Percentiles rank a stretch among this genome's conserved stretches.
phyloP scores from a whole-genome alignment of 768 basidiomycete species.

The Hygrophorus pudorinus region DNA sequence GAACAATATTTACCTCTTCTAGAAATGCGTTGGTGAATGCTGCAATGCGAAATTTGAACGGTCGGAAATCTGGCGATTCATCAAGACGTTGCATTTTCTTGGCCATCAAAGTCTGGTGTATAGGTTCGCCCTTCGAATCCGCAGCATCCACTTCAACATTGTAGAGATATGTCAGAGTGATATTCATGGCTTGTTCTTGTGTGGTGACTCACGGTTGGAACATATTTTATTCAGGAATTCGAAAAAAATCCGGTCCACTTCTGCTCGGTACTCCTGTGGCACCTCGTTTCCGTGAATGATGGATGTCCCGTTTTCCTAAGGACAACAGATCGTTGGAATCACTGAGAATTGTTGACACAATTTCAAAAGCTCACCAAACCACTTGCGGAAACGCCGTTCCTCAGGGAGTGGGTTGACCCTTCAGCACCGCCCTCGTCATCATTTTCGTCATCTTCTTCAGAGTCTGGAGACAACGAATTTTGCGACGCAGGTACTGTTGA shows the following conservation, averaged over 20 bases:
- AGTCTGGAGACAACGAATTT: conserved; percentile 19
- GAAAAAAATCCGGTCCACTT: conserved; percentile 87
- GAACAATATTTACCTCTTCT: conserved; percentile 56
- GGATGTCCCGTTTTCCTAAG: conserved; percentile 1
- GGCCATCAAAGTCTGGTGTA: conserved; percentile 97
- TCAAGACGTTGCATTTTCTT: conserved; percentile 98
- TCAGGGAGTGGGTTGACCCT: conserved; percentile 10
- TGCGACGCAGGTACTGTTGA: not conserved
- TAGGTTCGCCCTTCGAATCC: conserved; percentile 91
- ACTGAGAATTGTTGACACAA: not conserved
- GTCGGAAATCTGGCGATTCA: conserved; percentile 92
- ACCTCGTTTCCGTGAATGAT: conserved; percentile 33
- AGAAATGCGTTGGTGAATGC: conserved; percentile 95
- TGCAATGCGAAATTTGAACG: conserved; percentile 98
- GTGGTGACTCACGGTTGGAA: conserved; percentile 62
- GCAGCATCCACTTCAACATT: conserved; percentile 68
- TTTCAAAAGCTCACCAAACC: not conserved
- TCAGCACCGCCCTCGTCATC: conserved; percentile 34
- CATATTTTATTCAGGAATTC: conserved; percentile 82
- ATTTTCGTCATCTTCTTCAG: conserved; percentile 43
- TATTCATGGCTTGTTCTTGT: conserved; percentile 8
- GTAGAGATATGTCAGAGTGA: conserved; percentile 3
- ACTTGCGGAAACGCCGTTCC: conserved; percentile 10
- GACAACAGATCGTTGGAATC: not conserved
- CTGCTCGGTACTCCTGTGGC: conserved; percentile 68